A percentile compares a stretch with the other conserved stretches of the same genome.
Evolutionary conservation across 2,329 filamentous ascomycete species (phyloP).

Genomic region (Claviceps sp.): DNA sequence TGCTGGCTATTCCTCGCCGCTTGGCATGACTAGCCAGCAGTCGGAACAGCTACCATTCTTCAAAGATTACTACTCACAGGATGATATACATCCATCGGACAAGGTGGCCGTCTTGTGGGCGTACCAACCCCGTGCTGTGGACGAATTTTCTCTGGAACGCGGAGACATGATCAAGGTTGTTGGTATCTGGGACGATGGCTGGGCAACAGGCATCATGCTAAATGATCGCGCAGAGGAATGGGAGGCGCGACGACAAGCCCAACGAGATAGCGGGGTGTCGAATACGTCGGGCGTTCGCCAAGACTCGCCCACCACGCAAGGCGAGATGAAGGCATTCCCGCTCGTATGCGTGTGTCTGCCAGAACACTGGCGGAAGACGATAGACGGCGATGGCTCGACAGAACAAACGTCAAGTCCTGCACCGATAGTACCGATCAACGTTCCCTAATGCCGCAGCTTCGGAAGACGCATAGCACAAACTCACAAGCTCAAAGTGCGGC

Average conservation of each 20-base stretch:
- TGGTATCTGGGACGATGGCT: slow-evolving; percentile 98
- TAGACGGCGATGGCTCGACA: slow-evolving; percentile 72
- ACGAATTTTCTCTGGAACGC: slow-evolving; percentile 86
- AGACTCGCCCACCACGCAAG: slow-evolving; percentile 47
- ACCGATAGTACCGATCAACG: slow-evolving; percentile 1
- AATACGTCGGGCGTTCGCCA: slow-evolving; percentile 55
- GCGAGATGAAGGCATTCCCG: slow-evolving; percentile 95
- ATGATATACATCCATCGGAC: slow-evolving; percentile 87
- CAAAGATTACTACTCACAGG: slow-evolving; percentile 97
- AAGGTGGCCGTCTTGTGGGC: slow-evolving; percentile 89
- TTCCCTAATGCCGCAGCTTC: neutral
- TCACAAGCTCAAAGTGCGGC: neutral
- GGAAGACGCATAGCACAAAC: neutral
- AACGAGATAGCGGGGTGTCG: slow-evolving; percentile 88
- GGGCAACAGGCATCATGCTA: slow-evolving; percentile 84
- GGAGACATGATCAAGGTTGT: slow-evolving; percentile 98
- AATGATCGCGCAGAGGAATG: slow-evolving; percentile 79
- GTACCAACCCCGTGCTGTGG: slow-evolving; percentile 83
- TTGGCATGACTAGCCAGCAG: slow-evolving; percentile 72
- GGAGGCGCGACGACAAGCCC: slow-evolving; percentile 60
- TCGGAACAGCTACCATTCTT: slow-evolving; percentile 94
- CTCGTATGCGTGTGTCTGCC: slow-evolving; percentile 91
- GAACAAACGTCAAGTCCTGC: slow-evolving; percentile 41
- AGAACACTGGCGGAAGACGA: slow-evolving; percentile 92
- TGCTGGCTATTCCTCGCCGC: slow-evolving; percentile 68